Base-by-base conservation (phyloP, 176 grass and related monocot genomes). In the Eleusine indica region DNA sequence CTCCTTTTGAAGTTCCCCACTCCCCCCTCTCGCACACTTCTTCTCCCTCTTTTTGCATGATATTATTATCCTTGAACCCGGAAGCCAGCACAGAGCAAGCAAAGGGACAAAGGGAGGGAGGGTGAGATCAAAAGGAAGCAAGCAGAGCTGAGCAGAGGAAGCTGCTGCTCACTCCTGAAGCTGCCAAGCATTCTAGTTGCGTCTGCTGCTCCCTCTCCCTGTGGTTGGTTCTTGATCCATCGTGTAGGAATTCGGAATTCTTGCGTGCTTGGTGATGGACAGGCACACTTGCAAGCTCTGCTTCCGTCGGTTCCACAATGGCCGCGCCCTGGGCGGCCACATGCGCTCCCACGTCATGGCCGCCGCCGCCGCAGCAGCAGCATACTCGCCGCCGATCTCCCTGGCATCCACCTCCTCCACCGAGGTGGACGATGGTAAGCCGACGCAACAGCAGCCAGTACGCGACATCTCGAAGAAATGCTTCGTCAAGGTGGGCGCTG, bases 301-400 rank as follows among this genome's bases (percentile, higher is more conserved):
- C 80, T 94, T 88, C 86, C 91, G 97, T 67, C 83, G 87, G 66
- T 99, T 98, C 91, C 84, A 88, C 49, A 98, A 95, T 62, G 93
- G 93, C 83, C 91, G 89, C 15, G 96, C 93, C 2, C 89, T 98
- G 22, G 96, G 97, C 46, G 93, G 97, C 39, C 97, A 99, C 87
- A 99, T 99, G 97, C 93, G 97, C 39, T 99, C 97, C 77, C 96
- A 98, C 48, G 91, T 95, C 82, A 84, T 91, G 87, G 70, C 78
- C 25, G 74, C 75, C 3, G 88, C 79, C 0, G n/a, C 61, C 25
- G 61, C 61, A 3, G 67, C 7, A 0, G 42, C 85, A 4, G 66
- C 43, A n/a, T 79, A 77, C 78, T 74, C 78, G 41, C 67, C 82
- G 60, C 91, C 84, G 35, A 68, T 75, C 35, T 88, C 88, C 52